phyloP scores from a whole-genome alignment of 306 rosid genomes.

The Sechiopsis laciniata region DNA sequence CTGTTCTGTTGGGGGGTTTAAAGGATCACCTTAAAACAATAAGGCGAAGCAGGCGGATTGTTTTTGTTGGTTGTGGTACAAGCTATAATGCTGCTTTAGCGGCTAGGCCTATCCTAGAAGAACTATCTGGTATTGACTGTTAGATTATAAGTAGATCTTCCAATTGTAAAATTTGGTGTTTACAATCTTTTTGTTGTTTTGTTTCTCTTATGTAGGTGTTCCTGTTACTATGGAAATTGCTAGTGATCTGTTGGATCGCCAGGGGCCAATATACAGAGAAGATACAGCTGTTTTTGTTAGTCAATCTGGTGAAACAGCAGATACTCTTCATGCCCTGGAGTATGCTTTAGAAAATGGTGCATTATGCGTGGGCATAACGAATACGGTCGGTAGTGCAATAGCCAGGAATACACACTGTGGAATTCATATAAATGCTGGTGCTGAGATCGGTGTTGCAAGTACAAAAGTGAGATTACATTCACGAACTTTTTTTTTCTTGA shows the following conservation, averaged over 20 bases:
- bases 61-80: constrained; percentile 94
- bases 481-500: constrained; percentile 19
- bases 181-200: constrained; percentile 3
- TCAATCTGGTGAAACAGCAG: constrained; percentile 99
- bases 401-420: constrained; percentile 97
- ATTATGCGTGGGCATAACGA: constrained; percentile 90
- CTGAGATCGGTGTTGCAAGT: constrained; percentile 99
- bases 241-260: constrained; percentile 92
- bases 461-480: constrained; percentile 63
- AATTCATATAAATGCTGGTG: constrained; percentile 94
- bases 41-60: constrained; percentile 88
- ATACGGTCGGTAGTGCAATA: constrained; percentile 88
- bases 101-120: constrained; percentile 94
- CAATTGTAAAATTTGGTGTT: constrained; percentile 13
- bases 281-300: constrained; percentile 96
- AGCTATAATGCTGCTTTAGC: constrained; percentile 99
- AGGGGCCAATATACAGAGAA: constrained; percentile 91
- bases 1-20: constrained; percentile 86
- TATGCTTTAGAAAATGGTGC: constrained; percentile 96
- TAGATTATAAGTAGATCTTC: constrained; percentile 23
- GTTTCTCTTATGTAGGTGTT: constrained; percentile 50
- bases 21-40: constrained; percentile 95
- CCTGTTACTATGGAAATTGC: constrained; percentile 99
- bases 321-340: constrained; percentile 77
- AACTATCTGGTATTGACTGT: constrained; percentile 72